These are phyloP conservation scores for Phytophthora cryptogea DNA, from an alignment of 352 stramenopile genomes.

Conservation along the genomic window DNA sequence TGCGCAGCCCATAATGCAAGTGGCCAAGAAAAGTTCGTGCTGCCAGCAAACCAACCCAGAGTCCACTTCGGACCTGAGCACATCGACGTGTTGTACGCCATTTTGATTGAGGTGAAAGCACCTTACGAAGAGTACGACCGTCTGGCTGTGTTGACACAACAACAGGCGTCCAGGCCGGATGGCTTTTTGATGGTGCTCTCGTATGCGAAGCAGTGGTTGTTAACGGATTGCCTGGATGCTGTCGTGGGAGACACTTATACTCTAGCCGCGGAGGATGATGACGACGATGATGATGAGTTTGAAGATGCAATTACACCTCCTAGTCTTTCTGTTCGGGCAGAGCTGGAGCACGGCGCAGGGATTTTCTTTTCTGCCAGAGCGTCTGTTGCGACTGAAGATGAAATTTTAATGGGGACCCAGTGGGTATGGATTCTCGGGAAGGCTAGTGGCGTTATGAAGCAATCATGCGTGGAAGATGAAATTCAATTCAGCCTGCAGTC, in stretches of 20 bases:
- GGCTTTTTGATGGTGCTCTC: constrained; percentile 85
- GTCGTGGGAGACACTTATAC: constrained; percentile 52
- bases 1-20: constrained; percentile 33
- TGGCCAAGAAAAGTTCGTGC: constrained; percentile 14
- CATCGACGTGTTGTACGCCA: constrained; percentile 86
- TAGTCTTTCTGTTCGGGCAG: constrained; percentile 64
- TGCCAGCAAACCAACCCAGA: constrained; percentile 44
- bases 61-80: constrained; percentile 80
- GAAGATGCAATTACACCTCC: constrained; percentile 86
- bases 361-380: constrained; percentile 62
- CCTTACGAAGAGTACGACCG: constrained; percentile 88
- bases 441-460: constrained; percentile 59
- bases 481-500: constrained; percentile 66
- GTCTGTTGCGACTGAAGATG: constrained; percentile 5
- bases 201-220: constrained; percentile 86
- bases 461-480: constrained; percentile 87
- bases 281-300: constrained; percentile 86
- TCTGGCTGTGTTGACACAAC: constrained; percentile 66
- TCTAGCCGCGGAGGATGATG: constrained; percentile 55
- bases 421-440: constrained; percentile 70
- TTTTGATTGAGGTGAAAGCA: constrained; percentile 86
- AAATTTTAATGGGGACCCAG: constrained; percentile 22
- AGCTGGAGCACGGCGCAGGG: constrained; percentile 48
- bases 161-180: constrained; percentile 76
- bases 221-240: constrained; percentile 77